Evolutionary conservation across 1,284 basidiomycete species (phyloP), one percentile per base, ranked within the genome.

Genomic region (Cryptococcus sp.): DNA sequence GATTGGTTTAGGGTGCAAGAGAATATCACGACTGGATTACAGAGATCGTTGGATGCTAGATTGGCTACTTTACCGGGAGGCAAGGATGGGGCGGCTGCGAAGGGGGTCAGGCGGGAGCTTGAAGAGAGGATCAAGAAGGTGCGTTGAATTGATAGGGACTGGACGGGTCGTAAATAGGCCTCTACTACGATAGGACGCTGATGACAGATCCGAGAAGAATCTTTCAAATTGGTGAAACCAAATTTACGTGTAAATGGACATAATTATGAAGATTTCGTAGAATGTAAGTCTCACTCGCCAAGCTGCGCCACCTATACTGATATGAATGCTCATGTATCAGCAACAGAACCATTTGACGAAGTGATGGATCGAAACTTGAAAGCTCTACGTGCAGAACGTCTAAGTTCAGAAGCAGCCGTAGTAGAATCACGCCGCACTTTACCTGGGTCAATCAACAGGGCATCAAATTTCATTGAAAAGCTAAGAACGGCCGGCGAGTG

Each of bases 241-340:
- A 91, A 90, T 67, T 67, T 91, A 19, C 81, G 86, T 34, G 81
- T 90, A 28, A 90, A 91, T 63, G 88, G 88, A 13, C 83, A 84
- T 53, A 84, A 85, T 56, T 82, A 84, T 53, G 86, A 87, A 62
- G 81, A 85, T 11, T 73, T 82, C 50, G 78, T 81, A 49, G 78
- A 82, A 47, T 67, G 76, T 76, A 50, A 54, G 65, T 56, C 14
- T 4, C 16, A 14, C 3, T 23, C 4, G 11, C 28, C 28, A 28
- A 28, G 28, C 28, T 28, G 5, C n/a, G n/a, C 11, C 11, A 11
- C 4, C 28, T 4, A 28, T 28, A 28, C 28, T 28, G 28, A 28
- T 28, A 28, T 5, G 28, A 28, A 28, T n/a, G n/a, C n/a, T n/a
- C n/a, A n/a, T n/a, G 11, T n/a, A 36, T 36, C 60, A 87, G 86